Base-by-base conservation (phyloP, 2,329 filamentous ascomycete genomes). In the Verticillium longisporum region DNA sequence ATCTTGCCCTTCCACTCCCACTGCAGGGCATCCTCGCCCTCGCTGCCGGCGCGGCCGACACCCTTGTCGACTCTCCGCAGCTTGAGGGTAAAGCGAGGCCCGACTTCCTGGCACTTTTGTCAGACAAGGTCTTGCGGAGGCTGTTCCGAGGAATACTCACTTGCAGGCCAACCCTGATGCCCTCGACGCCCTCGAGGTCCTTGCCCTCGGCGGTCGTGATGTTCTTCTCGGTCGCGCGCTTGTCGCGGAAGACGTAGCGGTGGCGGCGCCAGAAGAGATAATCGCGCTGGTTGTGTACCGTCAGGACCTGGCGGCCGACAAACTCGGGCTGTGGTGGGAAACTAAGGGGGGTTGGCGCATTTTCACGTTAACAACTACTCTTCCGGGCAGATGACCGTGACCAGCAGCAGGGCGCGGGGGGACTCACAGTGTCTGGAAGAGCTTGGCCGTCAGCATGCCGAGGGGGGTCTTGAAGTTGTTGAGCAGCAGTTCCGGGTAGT, bases 1-100 rank as follows among this genome's bases (percentile, higher is more conserved):
- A 95, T 96, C 72, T 88, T 87, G 11, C 90, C 89, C 78, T 96
- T 96, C 95, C 95, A 99, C 73, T 97, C 86, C 94, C 95, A 98
- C 71, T 96, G 91, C 67, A 92, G 85, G 41, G 92, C 91, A 74
- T 88, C 79, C 74, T 86, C 80, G 80, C 91, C 84, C 63, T 87
- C 82, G 68, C 85, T 88, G 18, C 86, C 86, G 7, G 86, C 86
- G 60, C 83, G 77, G 14, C 86, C 86, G 66, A 99, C 90, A 0
- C 93, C 94, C 76, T 92, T 93, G 73, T 98, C 94, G 54, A 98
- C 88, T 69, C 95, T 86, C 67, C 93, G 86, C 69, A 99, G 77
- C 80, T 98, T 98, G 66, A 98, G 76, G 2, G 77, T 80, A 58
- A 78, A 95, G 82, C 68, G 81, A 7, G 92, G 93, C 0, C 94